Base-by-base conservation (phyloP, 2,329 filamentous ascomycete genomes). In the Exophiala viscosa region DNA sequence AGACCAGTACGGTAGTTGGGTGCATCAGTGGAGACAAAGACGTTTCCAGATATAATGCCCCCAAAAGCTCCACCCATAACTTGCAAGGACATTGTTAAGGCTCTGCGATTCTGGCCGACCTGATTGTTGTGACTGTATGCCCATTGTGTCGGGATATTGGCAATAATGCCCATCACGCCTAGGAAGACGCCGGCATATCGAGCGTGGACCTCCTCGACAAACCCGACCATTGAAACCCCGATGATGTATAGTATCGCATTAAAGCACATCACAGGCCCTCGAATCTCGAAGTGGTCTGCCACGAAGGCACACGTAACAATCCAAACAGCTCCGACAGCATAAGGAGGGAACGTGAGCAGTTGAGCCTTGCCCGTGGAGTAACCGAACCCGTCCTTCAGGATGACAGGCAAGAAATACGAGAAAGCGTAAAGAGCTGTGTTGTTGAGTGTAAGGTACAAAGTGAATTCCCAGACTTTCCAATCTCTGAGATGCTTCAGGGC, bases 81-180 rank as follows among this genome's bases (percentile, higher is more conserved):
- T 17, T 17, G 17, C 38, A 40, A 15, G 13, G 38, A n/a, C 38
- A 40, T 40, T 9, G 38, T 17, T 9, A 40, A 17, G 17, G 14
- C 38, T 35, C 28, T 47, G 34, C 48, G 47, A 31, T 28, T 39
- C 34, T 41, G 46, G 15, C 51, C 46, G 17, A 51, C 83, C 64
- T 93, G 85, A 70, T 93, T 93, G 71, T 91, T 93, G 40, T 87
- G 86, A 71, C 91, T 88, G 71, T 88, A 92, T 0, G 87, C 79
- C 74, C 93, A 82, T 42, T 81, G 75, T 1, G 82, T 76, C 0
- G 89, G 88, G 3, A 91, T 76, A 66, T 92, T 92, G 59, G 13
- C 38, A 17, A 18, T 15, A 5, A 40, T 40, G 38, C 38, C 38
- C 83, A 32, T 33, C 48, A 36, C 36, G 42, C 52, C 55, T 13